phyloP scores from a whole-genome alignment of 2,329 filamentous ascomycete genomes.

The Monosporascus sp. region DNA sequence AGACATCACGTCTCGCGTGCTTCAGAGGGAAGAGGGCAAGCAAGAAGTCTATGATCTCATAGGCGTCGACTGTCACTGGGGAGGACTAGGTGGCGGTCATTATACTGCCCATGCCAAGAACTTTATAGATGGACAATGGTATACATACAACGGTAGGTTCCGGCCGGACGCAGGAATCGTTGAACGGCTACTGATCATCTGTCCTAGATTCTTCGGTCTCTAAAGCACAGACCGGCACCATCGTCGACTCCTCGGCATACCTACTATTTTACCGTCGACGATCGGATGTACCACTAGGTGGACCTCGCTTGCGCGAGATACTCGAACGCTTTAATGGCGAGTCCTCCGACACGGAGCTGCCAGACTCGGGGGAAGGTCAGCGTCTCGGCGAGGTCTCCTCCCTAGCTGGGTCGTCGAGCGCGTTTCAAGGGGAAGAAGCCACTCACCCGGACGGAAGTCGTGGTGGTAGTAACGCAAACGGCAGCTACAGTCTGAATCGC shows the following conservation, averaged over 20 bases:
- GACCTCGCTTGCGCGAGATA: conserved; percentile 66
- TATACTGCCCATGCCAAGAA: conserved; percentile 95
- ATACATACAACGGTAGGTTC: conserved; percentile 85
- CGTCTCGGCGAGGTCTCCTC: conserved; percentile 80
- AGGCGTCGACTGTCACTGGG: conserved; percentile 92
- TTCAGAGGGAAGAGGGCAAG: conserved; percentile 75
- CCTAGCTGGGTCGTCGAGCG: conserved; percentile 88
- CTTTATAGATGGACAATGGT: conserved; percentile 85
- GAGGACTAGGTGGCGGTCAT: conserved; percentile 87
- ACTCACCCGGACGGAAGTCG: conserved; percentile 59
- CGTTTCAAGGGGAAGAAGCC: conserved; percentile 72
- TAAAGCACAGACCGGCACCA: conserved; percentile 52
- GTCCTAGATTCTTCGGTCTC: conserved; percentile 67
- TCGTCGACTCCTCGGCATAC: conserved; percentile 77
- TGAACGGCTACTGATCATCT: conserved; percentile 32
- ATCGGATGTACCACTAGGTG: conserved; percentile 71
- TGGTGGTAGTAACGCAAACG: conserved; percentile 41
- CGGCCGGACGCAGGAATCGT: neutral
- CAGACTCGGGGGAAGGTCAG: conserved; percentile 70
- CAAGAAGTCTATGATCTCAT: conserved; percentile 86
- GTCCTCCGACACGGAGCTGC: conserved; percentile 38
- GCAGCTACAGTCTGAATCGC: conserved; percentile 2
- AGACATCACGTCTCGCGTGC: conserved; percentile 74
- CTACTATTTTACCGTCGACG: conserved; percentile 92
- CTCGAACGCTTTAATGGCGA: conserved; percentile 56